phyloP scores from a whole-genome alignment of 805 yeast genomes.

The Wickerhamiella qilinensis region DNA sequence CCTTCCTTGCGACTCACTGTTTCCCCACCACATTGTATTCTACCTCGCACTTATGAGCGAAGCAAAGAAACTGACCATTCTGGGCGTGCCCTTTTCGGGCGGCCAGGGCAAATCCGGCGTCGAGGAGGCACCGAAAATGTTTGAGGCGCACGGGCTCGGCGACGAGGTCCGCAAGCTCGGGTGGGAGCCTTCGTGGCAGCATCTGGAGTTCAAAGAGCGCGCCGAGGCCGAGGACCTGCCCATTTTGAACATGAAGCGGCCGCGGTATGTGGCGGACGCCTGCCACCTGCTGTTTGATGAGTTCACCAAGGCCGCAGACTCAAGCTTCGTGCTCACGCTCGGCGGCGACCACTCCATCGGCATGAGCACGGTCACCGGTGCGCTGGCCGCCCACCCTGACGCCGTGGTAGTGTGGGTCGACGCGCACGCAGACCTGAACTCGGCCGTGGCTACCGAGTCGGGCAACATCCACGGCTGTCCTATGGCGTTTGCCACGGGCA shows the following conservation, averaged over 20 bases:
- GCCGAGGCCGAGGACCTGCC: constrained; percentile 9
- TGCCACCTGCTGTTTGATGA: constrained; percentile 46
- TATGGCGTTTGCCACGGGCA: constrained; percentile 74
- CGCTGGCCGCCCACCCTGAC: constrained; percentile 62
- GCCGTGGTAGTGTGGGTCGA: constrained; percentile 91
- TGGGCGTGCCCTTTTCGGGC: constrained; percentile 86
- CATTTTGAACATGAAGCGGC: constrained; percentile 45
- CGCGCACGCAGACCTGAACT: constrained; percentile 95
- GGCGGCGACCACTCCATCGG: constrained; percentile 98
- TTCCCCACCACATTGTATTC: too few relatives aligned
- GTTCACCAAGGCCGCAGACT: constrained; percentile 36
- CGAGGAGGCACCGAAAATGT: constrained; percentile 78
- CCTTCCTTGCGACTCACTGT: too few relatives aligned
- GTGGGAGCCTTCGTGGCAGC: constrained; percentile 42
- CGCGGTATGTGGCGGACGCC: constrained; percentile 62
- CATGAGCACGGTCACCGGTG: constrained; percentile 80
- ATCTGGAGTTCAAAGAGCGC: constrained; percentile 16
- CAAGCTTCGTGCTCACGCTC: constrained; percentile 57
- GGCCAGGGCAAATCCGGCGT: constrained; percentile 94
- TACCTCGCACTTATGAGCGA: constrained; percentile 2
- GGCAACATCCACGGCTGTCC: constrained; percentile 98
- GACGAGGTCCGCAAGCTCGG: constrained; percentile 49
- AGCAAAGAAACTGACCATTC: constrained; percentile 23
- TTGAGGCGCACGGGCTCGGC: constrained; percentile 56
- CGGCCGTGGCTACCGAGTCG: constrained; percentile 64